Percentiles rank a stretch among this genome's conserved stretches.
Evolutionary conservation across 352 stramenopile species (phyloP).

Genomic region (Pythium phragmitis): DNA sequence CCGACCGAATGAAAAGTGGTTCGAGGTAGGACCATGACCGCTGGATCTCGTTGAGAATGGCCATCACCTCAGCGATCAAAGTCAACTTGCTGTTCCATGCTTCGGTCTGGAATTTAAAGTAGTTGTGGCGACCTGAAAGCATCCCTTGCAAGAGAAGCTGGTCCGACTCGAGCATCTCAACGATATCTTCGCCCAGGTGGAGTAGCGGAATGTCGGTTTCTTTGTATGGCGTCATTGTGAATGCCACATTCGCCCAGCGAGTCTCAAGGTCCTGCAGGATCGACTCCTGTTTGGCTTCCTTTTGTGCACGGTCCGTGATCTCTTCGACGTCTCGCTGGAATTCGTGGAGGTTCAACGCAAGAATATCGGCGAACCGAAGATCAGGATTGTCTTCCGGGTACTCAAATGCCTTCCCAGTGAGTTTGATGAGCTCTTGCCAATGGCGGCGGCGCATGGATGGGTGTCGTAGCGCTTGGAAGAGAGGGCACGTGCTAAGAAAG

Average conservation of each 20-base stretch:
- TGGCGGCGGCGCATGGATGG: conserved; percentile 73
- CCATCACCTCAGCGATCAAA: conserved; percentile 85
- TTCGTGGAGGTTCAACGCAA: conserved; percentile 81
- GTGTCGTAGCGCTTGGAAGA: conserved; percentile 78
- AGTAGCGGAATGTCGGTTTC: conserved; percentile 83
- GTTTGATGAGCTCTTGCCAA: conserved; percentile 64
- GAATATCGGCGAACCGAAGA: conserved; percentile 77
- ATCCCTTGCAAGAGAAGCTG: conserved; percentile 94
- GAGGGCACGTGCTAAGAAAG: conserved; percentile 72
- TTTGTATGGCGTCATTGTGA: conserved; percentile 88
- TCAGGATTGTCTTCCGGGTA: conserved; percentile 65
- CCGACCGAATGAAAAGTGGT: conserved; percentile 93
- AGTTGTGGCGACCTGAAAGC: conserved; percentile 73
- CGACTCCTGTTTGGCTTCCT: conserved; percentile 91
- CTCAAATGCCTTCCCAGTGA: conserved; percentile 58
- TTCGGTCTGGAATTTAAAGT: conserved; percentile 62
- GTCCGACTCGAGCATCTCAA: conserved; percentile 94
- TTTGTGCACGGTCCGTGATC: conserved; percentile 88
- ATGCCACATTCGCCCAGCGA: conserved; percentile 68
- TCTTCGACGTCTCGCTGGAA: conserved; percentile 87
- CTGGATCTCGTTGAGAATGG: conserved; percentile 92
- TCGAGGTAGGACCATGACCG: conserved; percentile 95
- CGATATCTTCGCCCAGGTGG: conserved; percentile 90
- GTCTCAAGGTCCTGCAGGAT: conserved; percentile 77
- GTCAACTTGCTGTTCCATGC: conserved; percentile 53